Percentiles rank a stretch among this genome's conserved stretches.
These are phyloP conservation scores for Trametes hirsuta DNA, from an alignment of 1,284 basidiomycete species.

Conservation along the genomic window DNA sequence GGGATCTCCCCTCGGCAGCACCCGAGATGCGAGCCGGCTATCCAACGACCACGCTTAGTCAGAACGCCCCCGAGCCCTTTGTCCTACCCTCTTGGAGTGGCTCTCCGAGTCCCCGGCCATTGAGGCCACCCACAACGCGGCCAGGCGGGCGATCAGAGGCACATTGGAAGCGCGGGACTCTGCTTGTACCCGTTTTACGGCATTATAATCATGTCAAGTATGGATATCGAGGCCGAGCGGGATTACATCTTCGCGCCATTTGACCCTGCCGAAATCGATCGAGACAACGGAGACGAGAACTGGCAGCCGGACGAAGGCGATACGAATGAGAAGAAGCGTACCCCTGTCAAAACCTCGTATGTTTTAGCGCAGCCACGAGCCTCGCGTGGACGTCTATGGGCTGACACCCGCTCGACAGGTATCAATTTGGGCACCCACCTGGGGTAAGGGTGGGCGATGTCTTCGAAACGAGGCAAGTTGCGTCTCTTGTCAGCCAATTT, in stretches of 20 bases:
- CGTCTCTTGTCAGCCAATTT: background rate
- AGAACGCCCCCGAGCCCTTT: no score
- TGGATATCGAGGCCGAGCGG: no score
- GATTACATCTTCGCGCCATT: background rate
- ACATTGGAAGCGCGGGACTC: no score
- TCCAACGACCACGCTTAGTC: no score
- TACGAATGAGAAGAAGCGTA: background rate
- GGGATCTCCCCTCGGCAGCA: no score
- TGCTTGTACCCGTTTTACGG: no score
- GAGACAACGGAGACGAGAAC: background rate
- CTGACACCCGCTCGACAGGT: background rate
- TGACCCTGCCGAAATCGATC: background rate
- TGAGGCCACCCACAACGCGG: no score
- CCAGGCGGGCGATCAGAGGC: no score
- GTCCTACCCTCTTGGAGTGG: no score
- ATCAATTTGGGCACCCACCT: background rate
- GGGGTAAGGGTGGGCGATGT: background rate
- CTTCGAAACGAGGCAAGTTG: background rate
- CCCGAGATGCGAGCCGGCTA: no score
- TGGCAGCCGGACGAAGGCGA: background rate
- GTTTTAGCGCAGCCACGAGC: background rate
- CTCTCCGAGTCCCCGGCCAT: no score
- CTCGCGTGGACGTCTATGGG: background rate
- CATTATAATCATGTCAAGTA: no score
- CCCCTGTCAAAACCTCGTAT: background rate